Evolutionary conservation across 2,329 filamentous ascomycete genomes (phyloP), one percentile per base, ranked within the genome.

Genomic region (Colletotrichum liaoningense): DNA sequence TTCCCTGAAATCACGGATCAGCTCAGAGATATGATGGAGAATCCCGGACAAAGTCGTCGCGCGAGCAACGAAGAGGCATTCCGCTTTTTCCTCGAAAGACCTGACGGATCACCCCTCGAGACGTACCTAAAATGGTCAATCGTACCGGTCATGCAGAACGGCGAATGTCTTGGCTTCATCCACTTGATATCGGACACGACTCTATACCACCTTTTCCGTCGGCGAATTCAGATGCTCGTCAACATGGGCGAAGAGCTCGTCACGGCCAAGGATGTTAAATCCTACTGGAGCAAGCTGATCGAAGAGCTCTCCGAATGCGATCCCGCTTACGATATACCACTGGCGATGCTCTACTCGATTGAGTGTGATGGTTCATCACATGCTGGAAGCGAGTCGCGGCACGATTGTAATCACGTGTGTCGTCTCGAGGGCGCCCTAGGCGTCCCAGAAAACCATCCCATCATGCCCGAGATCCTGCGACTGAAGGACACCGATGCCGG

Each of bases 1-100:
- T 75, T 75, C 14, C 74, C 74, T 12, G 74, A 88, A 89, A 4
- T 94, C 91, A 91, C 83, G 85, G 60, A 72, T 4, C 91, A 93
- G 74, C 80, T 88, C 22, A 83, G 83, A 72, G 78, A 82, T 28
- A 80, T 80, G 6, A 84, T 88, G 82, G 73, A 79, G 35, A 35
- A 75, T 64, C 5, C 78, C 73, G 74, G 79, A 19, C 72, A 79
- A 67, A 80, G 81, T 72, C 77, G 83, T 66, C 76, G 77, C 33
- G 78, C 80, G 3, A 81, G 80, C 38, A 77, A 81, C 33, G 84
- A 87, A 71, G 83, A 86, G 49, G 85, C 88, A 68, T 84, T 84
- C 74, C 79, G 83, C 4, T 85, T 87, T 72, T 88, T 88, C 63
- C 80, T 87, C 42, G 82, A 85, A 38, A 81, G 82, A 52, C 76